These are phyloP conservation scores for Podospora sp. DNA, from an alignment of 495 filamentous ascomycete species.

Conservation along the genomic window DNA sequence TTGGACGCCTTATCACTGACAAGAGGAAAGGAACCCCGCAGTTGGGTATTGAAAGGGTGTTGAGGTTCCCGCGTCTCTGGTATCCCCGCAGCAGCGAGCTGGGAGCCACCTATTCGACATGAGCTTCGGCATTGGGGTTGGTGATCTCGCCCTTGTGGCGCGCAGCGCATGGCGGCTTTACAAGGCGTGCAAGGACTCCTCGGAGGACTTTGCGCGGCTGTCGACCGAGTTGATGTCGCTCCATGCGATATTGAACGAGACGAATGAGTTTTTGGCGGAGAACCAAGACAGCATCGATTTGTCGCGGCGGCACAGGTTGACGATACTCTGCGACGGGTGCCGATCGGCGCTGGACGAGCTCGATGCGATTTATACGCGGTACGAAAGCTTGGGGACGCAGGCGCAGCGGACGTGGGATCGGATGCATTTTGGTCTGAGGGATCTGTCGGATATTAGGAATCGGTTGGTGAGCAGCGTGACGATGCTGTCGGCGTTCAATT, in stretches of 20 bases:
- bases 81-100: not conserved
- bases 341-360: constrained; percentile 35
- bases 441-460: constrained; percentile 37
- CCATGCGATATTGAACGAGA: constrained; percentile 42
- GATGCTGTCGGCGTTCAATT: constrained; percentile 36
- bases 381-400: constrained; percentile 41
- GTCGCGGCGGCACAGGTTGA: constrained; percentile 29
- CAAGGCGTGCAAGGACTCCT: constrained; percentile 41
- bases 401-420: constrained; percentile 44
- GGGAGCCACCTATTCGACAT: not conserved
- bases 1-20: too few relatives aligned
- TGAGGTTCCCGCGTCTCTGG: not conserved
- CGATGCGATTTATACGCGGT: constrained; percentile 33
- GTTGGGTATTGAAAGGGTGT: not conserved
- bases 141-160: constrained; percentile 4
- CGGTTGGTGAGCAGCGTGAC: constrained; percentile 35
- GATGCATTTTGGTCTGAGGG: constrained; percentile 37
- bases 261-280: constrained; percentile 36
- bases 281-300: constrained; percentile 20
- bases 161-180: constrained; percentile 28
- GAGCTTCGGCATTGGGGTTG: constrained; percentile 1
- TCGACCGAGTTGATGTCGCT: constrained; percentile 41
- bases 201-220: constrained; percentile 37
- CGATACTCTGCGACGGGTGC: constrained; percentile 33
- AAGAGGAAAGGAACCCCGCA: not conserved